These are phyloP conservation scores for Neurospora sp. DNA, from an alignment of 495 filamentous ascomycete genomes.

Conservation along the genomic window DNA sequence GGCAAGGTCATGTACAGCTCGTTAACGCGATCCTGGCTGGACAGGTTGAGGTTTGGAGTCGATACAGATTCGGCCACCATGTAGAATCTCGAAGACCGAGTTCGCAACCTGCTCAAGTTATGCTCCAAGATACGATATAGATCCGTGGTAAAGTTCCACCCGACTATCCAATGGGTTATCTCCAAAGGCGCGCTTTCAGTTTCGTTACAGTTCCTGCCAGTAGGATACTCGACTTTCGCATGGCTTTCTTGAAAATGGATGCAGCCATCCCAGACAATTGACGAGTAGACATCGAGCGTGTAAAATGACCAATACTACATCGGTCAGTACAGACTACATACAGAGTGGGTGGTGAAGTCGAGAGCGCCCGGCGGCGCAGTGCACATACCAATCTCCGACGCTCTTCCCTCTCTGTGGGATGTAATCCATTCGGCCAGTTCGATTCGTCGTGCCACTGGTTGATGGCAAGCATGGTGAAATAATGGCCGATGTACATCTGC, in stretches of 20 bases:
- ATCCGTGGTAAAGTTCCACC: slow-evolving; percentile 45
- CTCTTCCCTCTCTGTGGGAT: slow-evolving; percentile 36
- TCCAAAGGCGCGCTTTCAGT: slow-evolving; percentile 3
- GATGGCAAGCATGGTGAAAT: slow-evolving; percentile 35
- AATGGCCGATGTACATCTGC: slow-evolving; percentile 39
- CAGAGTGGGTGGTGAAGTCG: background rate
- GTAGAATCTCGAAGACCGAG: slow-evolving; percentile 16
- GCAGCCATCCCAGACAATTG: slow-evolving; percentile 38
- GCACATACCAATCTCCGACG: slow-evolving; percentile 34
- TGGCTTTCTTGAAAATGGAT: slow-evolving; percentile 36
- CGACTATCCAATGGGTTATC: slow-evolving; percentile 34
- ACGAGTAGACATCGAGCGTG: slow-evolving; percentile 39
- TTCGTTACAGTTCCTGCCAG: slow-evolving; percentile 34
- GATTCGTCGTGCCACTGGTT: slow-evolving; percentile 39
- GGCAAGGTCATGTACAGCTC: slow-evolving; percentile 32
- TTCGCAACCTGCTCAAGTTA: slow-evolving; percentile 22
- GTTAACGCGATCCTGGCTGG: slow-evolving; percentile 32
- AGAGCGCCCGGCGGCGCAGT: background rate
- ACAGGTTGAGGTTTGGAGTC: slow-evolving; percentile 12
- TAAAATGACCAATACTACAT: slow-evolving; percentile 45
- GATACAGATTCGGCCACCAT: slow-evolving; percentile 12
- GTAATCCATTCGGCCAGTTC: slow-evolving; percentile 37
- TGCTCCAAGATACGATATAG: slow-evolving; percentile 42
- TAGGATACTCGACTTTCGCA: slow-evolving; percentile 34
- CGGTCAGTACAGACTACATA: slow-evolving; percentile 3